Base-by-base conservation (phyloP, 257 asterid genomes). In the Henckelia pumila region DNA sequence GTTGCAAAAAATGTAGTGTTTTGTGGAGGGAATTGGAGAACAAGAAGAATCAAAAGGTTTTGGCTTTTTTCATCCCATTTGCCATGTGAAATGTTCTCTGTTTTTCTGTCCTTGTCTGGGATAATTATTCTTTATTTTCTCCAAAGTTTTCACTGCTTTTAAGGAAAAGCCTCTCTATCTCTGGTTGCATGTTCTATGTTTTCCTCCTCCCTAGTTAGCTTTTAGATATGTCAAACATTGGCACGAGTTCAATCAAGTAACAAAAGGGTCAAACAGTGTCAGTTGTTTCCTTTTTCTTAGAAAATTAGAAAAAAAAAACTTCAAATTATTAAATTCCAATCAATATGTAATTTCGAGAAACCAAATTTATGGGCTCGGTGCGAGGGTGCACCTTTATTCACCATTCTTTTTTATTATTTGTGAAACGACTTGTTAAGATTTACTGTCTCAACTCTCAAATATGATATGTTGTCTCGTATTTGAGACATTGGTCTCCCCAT, bases 21-120 rank as follows among this genome's bases (percentile, higher is more conserved):
- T 50, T 73, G 72, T 77, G 84, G 76, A 78, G 69, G 71, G 75
- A 28, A 69, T 77, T 63, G 75, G 64, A 76, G 71, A 74, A 66
- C 76, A 50, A 74, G 71, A 66, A 74, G 79, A 56, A 56, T 70
- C 69, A 67, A 64, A 71, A 56, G 69, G 47, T 76, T 77, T 82
- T 83, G 91, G 85, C 68, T 70, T 74, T 79, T 73, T 76, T 72
- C 55, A 63, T 78, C 81, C 72, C 68, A 66, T 64, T 76, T 71
- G 79, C 88, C 89, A 84, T 84, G 95, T 88, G 95, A 83, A 24
- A 73, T 67, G 76, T 78, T 79, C 84, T 80, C 82, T 75, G 67
- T 76, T 82, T 82, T 81, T 79, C 79, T 68, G 63, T 32, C 64
- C 44, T 61, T 79, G 69, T 76, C 76, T 83, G 56, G 82, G 76